phyloP scores from a whole-genome alignment of 768 basidiomycete genomes.

The Boletus tomentosulus region DNA sequence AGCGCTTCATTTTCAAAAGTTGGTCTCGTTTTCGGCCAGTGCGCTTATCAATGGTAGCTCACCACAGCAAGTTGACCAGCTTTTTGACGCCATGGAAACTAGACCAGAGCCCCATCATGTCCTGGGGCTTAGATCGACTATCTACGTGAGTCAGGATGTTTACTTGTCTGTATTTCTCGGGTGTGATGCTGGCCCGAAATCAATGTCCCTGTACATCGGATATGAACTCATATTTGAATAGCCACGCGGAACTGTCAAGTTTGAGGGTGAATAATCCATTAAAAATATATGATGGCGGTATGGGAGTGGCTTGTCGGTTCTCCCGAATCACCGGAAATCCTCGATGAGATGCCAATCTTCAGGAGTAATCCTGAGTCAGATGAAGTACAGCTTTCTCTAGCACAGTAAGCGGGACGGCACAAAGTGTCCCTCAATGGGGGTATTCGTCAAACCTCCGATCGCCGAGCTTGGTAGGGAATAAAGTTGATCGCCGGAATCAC shows the following conservation, averaged over 20 bases:
- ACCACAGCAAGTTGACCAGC: neutral
- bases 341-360: too few species aligned
- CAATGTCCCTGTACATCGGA: neutral
- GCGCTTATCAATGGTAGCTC: slow-evolving; percentile 5
- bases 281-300: too few species aligned
- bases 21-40: neutral
- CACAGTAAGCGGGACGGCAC: neutral
- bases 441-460: too few species aligned
- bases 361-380: too few species aligned
- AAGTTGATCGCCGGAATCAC: neutral
- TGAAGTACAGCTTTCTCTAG: neutral
- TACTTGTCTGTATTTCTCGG: too few species aligned
- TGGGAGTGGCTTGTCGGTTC: too few species aligned
- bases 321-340: too few species aligned
- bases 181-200: neutral
- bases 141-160: too few species aligned
- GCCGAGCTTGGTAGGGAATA: neutral
- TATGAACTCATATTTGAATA: neutral
- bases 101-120: neutral
- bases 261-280: neutral
- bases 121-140: too few species aligned
- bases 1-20: too few species aligned
- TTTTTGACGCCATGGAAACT: neutral
- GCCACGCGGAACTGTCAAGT: neutral
- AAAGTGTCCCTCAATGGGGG: neutral